These are phyloP conservation scores for Candida nanaspora DNA, from an alignment of 805 yeast species.

Conservation along the genomic window DNA sequence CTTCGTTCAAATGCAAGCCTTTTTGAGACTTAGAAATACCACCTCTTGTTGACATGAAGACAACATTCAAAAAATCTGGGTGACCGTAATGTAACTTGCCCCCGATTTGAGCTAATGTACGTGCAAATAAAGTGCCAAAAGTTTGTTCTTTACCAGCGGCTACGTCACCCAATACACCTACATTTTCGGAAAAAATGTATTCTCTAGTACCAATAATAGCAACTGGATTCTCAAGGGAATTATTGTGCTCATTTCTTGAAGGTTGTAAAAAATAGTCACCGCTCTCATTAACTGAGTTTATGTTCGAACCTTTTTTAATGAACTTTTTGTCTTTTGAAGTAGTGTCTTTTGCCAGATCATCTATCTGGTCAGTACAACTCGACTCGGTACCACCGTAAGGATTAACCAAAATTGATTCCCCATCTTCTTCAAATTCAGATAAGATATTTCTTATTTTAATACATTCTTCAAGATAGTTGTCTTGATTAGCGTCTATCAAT, in stretches of 20 bases:
- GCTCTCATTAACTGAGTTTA: no score
- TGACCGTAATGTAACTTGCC: slow-evolving; percentile 85
- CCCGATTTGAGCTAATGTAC: slow-evolving; percentile 76
- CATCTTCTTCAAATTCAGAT: slow-evolving; percentile 65
- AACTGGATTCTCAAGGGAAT: slow-evolving; percentile 41
- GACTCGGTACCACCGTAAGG: slow-evolving; percentile 26
- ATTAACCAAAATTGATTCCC: slow-evolving; percentile 12
- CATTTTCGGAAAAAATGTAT: slow-evolving; percentile 75
- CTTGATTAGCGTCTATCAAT: slow-evolving; percentile 79
- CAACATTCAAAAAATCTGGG: slow-evolving; percentile 71
- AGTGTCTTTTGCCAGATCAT: not conserved
- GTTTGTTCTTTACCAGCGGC: slow-evolving; percentile 90
- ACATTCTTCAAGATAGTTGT: slow-evolving; percentile 76
- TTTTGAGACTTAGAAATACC: slow-evolving; percentile 84
- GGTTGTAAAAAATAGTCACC: no score
- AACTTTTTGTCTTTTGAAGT: not conserved
- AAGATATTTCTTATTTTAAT: slow-evolving; percentile 67
- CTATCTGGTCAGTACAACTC: not conserved
- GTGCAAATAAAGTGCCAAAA: slow-evolving; percentile 76
- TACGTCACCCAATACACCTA: slow-evolving; percentile 76
- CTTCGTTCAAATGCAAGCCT: slow-evolving; percentile 78
- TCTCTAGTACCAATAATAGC: slow-evolving; percentile 83
- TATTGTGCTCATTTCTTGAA: slow-evolving; percentile 15
- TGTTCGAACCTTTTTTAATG: not conserved
- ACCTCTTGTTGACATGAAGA: slow-evolving; percentile 79